These are phyloP conservation scores for Hemileccinum impolitum DNA, from an alignment of 768 basidiomycete genomes.

Conservation along the genomic window DNA sequence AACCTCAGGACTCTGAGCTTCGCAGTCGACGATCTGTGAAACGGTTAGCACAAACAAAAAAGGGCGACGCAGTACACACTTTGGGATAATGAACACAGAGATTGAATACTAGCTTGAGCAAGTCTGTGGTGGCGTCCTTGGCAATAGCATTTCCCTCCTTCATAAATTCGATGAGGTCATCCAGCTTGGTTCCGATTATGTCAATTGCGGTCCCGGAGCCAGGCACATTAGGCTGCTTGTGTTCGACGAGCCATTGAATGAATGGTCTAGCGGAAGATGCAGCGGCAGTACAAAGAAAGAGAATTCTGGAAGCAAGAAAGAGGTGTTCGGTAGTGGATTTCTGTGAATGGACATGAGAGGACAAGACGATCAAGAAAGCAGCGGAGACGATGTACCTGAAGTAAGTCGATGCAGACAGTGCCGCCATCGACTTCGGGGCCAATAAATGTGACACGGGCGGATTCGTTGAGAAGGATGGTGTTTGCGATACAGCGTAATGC, in stretches of 20 bases:
- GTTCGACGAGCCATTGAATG: conserved; percentile 62
- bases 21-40: conserved; percentile 38
- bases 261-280: conserved; percentile 41
- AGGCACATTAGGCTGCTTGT: conserved; percentile 47
- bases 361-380: conserved; percentile 11
- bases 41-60: neutral
- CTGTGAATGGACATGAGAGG: conserved; percentile 34
- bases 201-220: conserved; percentile 51
- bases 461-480: conserved; percentile 65
- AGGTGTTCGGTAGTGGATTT: conserved; percentile 63
- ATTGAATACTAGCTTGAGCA: conserved; percentile 85
- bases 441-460: conserved; percentile 56
- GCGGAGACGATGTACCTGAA: conserved; percentile 50
- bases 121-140: conserved; percentile 74
- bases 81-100: conserved; percentile 79
- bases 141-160: conserved; percentile 40
- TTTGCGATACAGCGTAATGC: conserved; percentile 79
- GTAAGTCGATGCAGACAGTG: conserved; percentile 47
- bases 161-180: conserved; percentile 48
- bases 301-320: conserved; percentile 72
- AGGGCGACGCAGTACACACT: conserved; percentile 33
- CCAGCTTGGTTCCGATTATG: conserved; percentile 58
- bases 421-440: conserved; percentile 62
- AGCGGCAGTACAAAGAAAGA: conserved; percentile 70
- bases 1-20: conserved; percentile 37